Base-by-base conservation (phyloP, 805 yeast genomes). In the Ogataea pilisensis region DNA sequence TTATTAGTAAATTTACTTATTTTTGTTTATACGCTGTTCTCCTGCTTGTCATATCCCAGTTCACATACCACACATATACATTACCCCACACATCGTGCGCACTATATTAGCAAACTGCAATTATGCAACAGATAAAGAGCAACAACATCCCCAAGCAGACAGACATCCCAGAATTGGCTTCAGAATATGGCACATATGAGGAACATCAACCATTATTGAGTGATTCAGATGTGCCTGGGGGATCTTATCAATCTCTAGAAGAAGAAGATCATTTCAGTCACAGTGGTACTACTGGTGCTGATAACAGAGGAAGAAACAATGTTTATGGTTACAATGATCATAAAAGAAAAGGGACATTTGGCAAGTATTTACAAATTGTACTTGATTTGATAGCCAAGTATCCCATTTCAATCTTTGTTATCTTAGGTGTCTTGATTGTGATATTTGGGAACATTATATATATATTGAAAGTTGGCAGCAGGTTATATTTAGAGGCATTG, bases 121-220 rank as follows among this genome's bases (percentile, higher is more conserved):
- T n/a, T 14, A 27, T 32, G 35, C 35, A 14, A 18, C 20, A 14
- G 25, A 12, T 18, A 19, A 21, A 33, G 16, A 27, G 37, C 17
- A 20, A 28, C 17, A 8, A 6, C 16, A 9, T 13, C 13, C 29
- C 36, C 14, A 5, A 13, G 11, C 12, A 16, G 19, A 18, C 17
- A 19, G 33, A 31, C 13, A 8, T 7, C 2, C 13, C 16, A 20
- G 27, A 32, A 7, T 8, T 14, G 12, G 21, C 12, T n/a, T 24
- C 22, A n/a, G 22, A 34, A 25, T 34, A n/a, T 21, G 7, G 18
- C 19, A 18, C 22, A 12, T 28, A 29, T 9, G 39, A 30, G 8
- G 39, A 36, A 21, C n/a, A 17, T 16, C 39, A 29, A 18, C 39
- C 39, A 2, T 36, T 36, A 18, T 21, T 36, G 16, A 13, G n/a